Evolutionary conservation across 495 filamentous ascomycete species (phyloP).

Genomic region (Aspergillus kassunensis): DNA sequence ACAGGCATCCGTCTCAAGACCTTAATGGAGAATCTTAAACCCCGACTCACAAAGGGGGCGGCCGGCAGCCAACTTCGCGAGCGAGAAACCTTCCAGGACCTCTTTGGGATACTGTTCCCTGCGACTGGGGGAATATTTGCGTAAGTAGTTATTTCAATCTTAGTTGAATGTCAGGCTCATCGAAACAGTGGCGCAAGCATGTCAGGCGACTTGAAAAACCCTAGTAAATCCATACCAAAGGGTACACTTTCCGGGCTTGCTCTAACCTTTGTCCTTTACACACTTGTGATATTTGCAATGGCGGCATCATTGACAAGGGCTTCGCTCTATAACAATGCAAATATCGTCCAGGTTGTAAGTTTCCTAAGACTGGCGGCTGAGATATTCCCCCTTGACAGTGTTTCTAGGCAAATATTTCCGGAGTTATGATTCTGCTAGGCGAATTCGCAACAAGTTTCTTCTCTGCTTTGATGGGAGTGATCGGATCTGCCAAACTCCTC

Average conservation of each 20-base stretch:
- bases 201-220: slow-evolving; percentile 81
- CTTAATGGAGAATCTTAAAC: slow-evolving; percentile 66
- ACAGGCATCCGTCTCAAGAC: slow-evolving; percentile 70
- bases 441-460: slow-evolving; percentile 82
- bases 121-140: slow-evolving; percentile 73
- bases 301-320: slow-evolving; percentile 70
- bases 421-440: slow-evolving; percentile 68
- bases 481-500: slow-evolving; percentile 82
- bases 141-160: slow-evolving; percentile 31
- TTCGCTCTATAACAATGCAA: slow-evolving; percentile 70
- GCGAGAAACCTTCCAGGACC: slow-evolving; percentile 71
- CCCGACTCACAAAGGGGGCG: slow-evolving; percentile 61
- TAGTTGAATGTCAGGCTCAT: slow-evolving; percentile 19
- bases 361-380: neutral
- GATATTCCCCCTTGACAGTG: slow-evolving; percentile 14
- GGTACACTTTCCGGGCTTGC: slow-evolving; percentile 75
- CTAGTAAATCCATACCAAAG: slow-evolving; percentile 78
- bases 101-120: slow-evolving; percentile 85
- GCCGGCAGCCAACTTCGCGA: slow-evolving; percentile 63
- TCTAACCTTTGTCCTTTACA: slow-evolving; percentile 72
- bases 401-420: slow-evolving; percentile 62
- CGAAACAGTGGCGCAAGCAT: slow-evolving; percentile 69
- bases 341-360: slow-evolving; percentile 70
- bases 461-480: slow-evolving; percentile 81
- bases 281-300: slow-evolving; percentile 75